Evolutionary conservation across 768 basidiomycete species (phyloP).

Genomic region (Russula foetens): DNA sequence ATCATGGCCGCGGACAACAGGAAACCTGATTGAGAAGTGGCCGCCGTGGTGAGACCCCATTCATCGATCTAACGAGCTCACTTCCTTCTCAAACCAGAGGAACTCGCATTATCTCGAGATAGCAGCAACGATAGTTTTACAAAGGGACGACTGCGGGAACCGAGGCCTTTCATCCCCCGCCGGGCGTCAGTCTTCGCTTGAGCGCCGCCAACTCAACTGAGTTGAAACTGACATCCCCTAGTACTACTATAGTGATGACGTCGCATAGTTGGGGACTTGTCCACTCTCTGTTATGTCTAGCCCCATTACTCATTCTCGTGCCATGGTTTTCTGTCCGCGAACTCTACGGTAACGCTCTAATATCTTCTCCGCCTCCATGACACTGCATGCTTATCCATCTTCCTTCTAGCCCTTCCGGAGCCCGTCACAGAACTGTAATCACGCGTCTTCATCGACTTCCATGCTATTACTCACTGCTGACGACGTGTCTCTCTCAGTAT

Average conservation of each 20-base stretch:
- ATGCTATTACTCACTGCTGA: background rate
- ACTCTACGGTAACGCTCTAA: constrained; percentile 16
- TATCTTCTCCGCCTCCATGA: background rate
- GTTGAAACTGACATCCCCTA: background rate
- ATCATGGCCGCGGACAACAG: too few relatives aligned
- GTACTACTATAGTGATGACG: background rate
- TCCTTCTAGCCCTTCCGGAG: constrained; percentile 16
- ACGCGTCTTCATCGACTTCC: background rate
- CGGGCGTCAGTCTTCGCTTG: too few relatives aligned
- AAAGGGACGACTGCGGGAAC: too few relatives aligned
- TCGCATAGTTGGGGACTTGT: constrained; percentile 42
- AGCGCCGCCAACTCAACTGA: too few relatives aligned
- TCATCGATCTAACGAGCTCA: too few relatives aligned
- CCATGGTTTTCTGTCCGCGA: constrained; percentile 39
- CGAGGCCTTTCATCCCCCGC: too few relatives aligned
- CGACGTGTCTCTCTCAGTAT: constrained; percentile 15
- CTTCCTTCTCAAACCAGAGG: too few relatives aligned
- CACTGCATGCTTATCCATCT: background rate
- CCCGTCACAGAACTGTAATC: constrained; percentile 18
- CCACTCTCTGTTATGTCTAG: constrained; percentile 45
- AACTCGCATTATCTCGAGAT: too few relatives aligned
- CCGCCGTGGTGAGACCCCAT: too few relatives aligned
- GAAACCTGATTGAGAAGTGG: too few relatives aligned
- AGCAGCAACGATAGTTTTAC: too few relatives aligned
- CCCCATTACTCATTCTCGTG: constrained; percentile 43